Percentiles rank a stretch among this genome's conserved stretches.
These are phyloP conservation scores for Hypoxylon sp. DNA, from an alignment of 2,329 filamentous ascomycete species.

Conservation along the genomic window DNA sequence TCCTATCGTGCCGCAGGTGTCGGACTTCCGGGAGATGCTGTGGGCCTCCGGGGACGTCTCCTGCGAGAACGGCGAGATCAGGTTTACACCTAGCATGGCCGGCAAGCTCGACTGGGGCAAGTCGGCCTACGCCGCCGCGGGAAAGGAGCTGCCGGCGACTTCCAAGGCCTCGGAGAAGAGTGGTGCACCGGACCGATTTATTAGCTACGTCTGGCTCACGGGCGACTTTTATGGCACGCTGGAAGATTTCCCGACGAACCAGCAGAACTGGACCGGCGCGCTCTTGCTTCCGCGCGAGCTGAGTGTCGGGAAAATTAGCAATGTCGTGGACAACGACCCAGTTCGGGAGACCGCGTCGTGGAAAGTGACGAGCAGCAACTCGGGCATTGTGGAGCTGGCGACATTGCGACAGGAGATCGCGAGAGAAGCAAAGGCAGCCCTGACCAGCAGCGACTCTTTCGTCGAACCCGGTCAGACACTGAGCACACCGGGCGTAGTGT, in stretches of 20 bases:
- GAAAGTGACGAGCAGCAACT: constrained; percentile 45
- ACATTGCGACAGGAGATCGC: constrained; percentile 51
- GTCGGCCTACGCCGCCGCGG: constrained; percentile 54
- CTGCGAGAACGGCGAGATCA: constrained; percentile 40
- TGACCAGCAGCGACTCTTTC: constrained; percentile 40
- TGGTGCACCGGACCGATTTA: constrained; percentile 51
- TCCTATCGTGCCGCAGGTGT: constrained; percentile 50
- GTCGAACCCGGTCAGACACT: constrained; percentile 38
- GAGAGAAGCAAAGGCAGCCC: constrained; percentile 47
- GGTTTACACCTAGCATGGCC: constrained; percentile 52
- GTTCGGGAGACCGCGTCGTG: constrained; percentile 50
- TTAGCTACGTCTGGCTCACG: constrained; percentile 53
- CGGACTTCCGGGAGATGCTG: constrained; percentile 51
- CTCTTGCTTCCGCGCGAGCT: constrained; percentile 54
- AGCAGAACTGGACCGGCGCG: constrained; percentile 55
- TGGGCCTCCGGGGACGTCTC: constrained; percentile 51
- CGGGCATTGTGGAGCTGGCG: constrained; percentile 47
- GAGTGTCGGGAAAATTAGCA: constrained; percentile 49
- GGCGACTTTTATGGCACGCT: constrained; percentile 52
- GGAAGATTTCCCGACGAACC: constrained; percentile 49
- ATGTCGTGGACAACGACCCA: constrained; percentile 53
- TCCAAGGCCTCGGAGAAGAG: constrained; percentile 50
- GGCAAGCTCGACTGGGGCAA: constrained; percentile 52
- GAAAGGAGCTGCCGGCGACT: constrained; percentile 50
- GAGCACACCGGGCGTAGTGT: constrained; percentile 15